phyloP scores from a whole-genome alignment of 1,284 basidiomycete genomes.

The Cutaneotrichosporon cutaneum region DNA sequence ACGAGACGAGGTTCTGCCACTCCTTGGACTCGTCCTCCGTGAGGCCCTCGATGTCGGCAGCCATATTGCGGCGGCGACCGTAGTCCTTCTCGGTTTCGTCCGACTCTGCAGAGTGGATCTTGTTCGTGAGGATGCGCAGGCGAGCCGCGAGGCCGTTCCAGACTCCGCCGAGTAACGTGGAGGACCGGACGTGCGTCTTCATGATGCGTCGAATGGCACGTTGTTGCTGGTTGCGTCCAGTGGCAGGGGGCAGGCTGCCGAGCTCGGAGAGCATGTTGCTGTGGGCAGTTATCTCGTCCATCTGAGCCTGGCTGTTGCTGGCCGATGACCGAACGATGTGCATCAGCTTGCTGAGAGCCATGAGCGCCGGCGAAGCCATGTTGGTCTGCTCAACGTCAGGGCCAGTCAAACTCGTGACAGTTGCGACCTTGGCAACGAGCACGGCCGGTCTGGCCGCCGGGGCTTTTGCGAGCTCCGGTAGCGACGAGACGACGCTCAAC shows the following conservation, averaged over 20 bases:
- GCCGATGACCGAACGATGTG: conserved; percentile 27
- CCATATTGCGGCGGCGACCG: conserved; percentile 30
- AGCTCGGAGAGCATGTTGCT: conserved; percentile 34
- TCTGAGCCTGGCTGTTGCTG: conserved; percentile 19
- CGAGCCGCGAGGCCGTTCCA: conserved; percentile 36
- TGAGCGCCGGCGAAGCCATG: conserved; percentile 29
- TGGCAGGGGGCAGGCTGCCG: conserved; percentile 31
- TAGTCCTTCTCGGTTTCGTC: conserved; percentile 28
- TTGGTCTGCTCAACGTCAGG: conserved; percentile 41
- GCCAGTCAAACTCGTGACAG: conserved; percentile 30
- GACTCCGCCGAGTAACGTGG: conserved; percentile 26
- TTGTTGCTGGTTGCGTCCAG: conserved; percentile 48
- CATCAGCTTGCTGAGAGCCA: conserved; percentile 33
- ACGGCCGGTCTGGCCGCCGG: conserved; percentile 30
- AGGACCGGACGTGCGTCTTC: conserved; percentile 24
- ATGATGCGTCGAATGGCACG: conserved; percentile 40
- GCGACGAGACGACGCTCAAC: conserved; percentile 12
- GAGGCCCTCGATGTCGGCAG: conserved; percentile 42
- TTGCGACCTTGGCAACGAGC: conserved; percentile 33
- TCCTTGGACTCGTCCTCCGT: conserved; percentile 66
- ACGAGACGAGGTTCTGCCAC: conserved; percentile 85
- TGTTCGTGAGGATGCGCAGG: conserved; percentile 30
- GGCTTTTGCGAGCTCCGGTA: conserved; percentile 30
- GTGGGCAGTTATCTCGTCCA: conserved; percentile 22
- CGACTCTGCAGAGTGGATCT: conserved; percentile 35